A percentile compares a stretch with the other conserved stretches of the same genome.
These are phyloP conservation scores for Leccinum incarnatum DNA, from an alignment of 768 basidiomycete genomes.

Conservation along the genomic window DNA sequence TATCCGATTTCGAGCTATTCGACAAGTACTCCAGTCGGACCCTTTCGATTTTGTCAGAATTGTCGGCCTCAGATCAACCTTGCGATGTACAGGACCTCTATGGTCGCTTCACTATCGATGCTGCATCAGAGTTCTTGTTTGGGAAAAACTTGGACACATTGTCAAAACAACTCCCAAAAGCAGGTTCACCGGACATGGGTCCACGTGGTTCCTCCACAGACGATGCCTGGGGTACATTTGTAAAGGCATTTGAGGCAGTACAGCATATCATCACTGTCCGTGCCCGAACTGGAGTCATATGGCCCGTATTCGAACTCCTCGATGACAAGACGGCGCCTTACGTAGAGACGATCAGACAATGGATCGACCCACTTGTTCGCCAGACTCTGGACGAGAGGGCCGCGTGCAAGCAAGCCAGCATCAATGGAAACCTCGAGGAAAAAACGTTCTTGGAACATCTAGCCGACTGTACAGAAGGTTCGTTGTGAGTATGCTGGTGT, in stretches of 20 bases:
- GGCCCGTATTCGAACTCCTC: constrained; percentile 43
- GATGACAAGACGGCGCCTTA: constrained; percentile 38
- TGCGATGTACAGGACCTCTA: constrained; percentile 69
- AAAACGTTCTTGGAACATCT: constrained; percentile 69
- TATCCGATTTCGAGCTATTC: constrained; percentile 67
- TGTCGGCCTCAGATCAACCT: constrained; percentile 38
- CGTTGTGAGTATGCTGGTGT: constrained; percentile 9
- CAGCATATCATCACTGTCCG: constrained; percentile 37
- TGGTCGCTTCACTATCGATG: constrained; percentile 65
- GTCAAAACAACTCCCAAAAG: constrained; percentile 48
- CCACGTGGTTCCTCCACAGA: constrained; percentile 60
- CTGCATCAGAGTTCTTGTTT: constrained; percentile 72
- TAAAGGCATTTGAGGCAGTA: constrained; percentile 41
- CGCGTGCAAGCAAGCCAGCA: constrained; percentile 36
- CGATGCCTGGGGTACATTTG: constrained; percentile 58
- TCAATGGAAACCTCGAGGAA: constrained; percentile 41
- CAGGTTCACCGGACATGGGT: constrained; percentile 44
- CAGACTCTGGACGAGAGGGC: constrained; percentile 48
- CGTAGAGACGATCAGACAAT: constrained; percentile 33
- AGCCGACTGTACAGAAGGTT: constrained; percentile 62
- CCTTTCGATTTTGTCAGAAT: constrained; percentile 45
- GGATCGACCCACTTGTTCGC: constrained; percentile 64
- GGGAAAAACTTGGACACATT: constrained; percentile 63
- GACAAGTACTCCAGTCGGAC: constrained; percentile 52
- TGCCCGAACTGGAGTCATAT: constrained; percentile 36